These are phyloP conservation scores for Aspergillaceae sp. DNA, from an alignment of 2,329 filamentous ascomycete species.

Conservation along the genomic window DNA sequence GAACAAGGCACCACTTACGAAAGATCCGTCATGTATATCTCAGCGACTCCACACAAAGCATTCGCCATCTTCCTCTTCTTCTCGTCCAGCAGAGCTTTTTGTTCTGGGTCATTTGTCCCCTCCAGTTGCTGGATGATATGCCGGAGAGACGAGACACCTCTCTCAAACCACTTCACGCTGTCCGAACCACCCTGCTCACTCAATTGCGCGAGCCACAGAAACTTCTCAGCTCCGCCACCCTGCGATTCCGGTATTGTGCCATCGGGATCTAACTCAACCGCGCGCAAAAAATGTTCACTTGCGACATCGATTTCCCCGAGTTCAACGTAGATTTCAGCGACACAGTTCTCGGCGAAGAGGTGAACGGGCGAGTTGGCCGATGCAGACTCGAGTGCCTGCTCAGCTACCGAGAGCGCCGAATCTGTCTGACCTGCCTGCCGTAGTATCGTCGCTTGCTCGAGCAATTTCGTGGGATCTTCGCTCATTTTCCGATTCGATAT, in stretches of 20 bases:
- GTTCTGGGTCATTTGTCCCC: constrained; percentile 34
- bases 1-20: constrained; percentile 46
- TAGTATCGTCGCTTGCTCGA: constrained; percentile 48
- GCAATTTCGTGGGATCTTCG: constrained; percentile 47
- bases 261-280: constrained; percentile 67
- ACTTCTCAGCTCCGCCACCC: constrained; percentile 86
- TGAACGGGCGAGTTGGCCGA: constrained; percentile 27
- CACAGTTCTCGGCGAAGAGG: constrained; percentile 59
- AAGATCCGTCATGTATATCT: constrained; percentile 98
- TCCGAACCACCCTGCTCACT: constrained; percentile 55
- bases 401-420: constrained; percentile 47
- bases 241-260: constrained; percentile 60
- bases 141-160: constrained; percentile 61
- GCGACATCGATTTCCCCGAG: constrained; percentile 72
- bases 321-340: constrained; percentile 76
- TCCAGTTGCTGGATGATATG: constrained; percentile 59
- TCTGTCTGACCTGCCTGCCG: constrained; percentile 52
- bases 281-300: constrained; percentile 60
- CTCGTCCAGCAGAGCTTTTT: constrained; percentile 48
- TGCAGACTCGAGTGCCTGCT: constrained; percentile 41
- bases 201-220: constrained; percentile 87
- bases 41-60: constrained; percentile 85
- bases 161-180: constrained; percentile 55
- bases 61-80: constrained; percentile 76
- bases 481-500: constrained; percentile 33